Evolutionary conservation across 1,284 basidiomycete genomes (phyloP), one percentile per base, ranked within the genome.

Genomic region (Athelia psychrophila): DNA sequence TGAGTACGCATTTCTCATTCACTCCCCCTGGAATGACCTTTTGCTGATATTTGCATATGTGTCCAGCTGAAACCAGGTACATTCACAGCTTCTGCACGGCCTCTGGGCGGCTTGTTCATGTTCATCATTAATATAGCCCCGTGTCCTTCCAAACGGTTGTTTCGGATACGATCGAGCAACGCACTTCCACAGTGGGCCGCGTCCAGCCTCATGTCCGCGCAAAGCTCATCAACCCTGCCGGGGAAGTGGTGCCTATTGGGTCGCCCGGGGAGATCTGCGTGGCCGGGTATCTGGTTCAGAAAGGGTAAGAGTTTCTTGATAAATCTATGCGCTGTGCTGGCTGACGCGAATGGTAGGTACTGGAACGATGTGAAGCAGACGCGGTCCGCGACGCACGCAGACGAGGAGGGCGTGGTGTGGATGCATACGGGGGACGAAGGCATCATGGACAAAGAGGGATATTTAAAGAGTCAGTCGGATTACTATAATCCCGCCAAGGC

Each of bases 361-460:
- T 94, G 91, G 91, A 65, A 79, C 32, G 84, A 94, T 59, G 74
- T 80, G 30, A 79, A 80, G 47, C 86, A 89, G 62, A 93, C 91
- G 0, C 66, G 65, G n/a, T 65, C 71, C 24, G 86, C 78, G 0
- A 84, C 89, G 77, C 79, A 84, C 51, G 50, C 64, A 3, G 75
- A 79, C 32, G 5, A 6, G 9, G 38, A 42, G 8, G 16, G n/a
- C 9, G 80, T 72, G 2, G 58, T 86, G 38, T 94, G 90, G 91
- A 92, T 94, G 84, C 79, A 88, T 63, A 91, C 89, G 0, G 91
- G 92, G 2, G 92, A 95, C 65, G 81, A 93, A 60, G 92, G 79
- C 1, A 82, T 90, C 35, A 79, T 94, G 72, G 91, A 93, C 60
- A 80, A 86, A 49, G 86, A 94, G 53, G 92, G 92, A 3, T 93